Percentiles rank a stretch among this genome's conserved stretches.
Conservation (phyloP, 2,329 filamentous ascomycete species). For the Cladorrhinum sp. region DNA sequence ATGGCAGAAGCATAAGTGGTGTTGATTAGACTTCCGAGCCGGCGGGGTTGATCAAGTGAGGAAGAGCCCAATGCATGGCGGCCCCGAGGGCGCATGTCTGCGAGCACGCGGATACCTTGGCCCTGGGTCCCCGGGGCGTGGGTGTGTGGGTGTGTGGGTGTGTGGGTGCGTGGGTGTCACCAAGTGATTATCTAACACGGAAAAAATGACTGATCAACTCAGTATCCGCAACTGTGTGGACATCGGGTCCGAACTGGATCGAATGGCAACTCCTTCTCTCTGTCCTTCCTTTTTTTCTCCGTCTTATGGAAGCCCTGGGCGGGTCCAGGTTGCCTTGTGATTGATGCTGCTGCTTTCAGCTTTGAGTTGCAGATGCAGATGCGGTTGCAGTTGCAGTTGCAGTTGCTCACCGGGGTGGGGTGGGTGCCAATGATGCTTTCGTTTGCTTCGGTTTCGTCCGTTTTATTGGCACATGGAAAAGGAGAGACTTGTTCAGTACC, state of each 20-base stretch:
- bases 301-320: slow-evolving; percentile 6
- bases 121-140: background rate
- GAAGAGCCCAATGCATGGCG: slow-evolving; percentile 5
- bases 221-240: background rate
- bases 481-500: background rate
- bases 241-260: background rate
- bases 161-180: background rate
- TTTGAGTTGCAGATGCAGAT: background rate
- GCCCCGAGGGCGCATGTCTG: slow-evolving; percentile 16
- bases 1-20: slow-evolving; percentile 4
- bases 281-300: background rate
- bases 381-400: background rate
- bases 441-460: too few relatives aligned
- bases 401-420: slow-evolving; percentile 3
- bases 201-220: background rate
- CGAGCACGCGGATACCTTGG: background rate
- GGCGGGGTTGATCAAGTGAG: slow-evolving; percentile 12
- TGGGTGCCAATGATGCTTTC: background rate
- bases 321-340: slow-evolving; percentile 1
- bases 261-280: background rate
- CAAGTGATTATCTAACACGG: background rate
- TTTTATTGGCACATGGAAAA: background rate
- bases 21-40: slow-evolving; percentile 9
- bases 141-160: background rate
- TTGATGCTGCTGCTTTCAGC: background rate